Base-by-base conservation (phyloP, 2,329 filamentous ascomycete genomes). In the Pyrenochaeta sp. region DNA sequence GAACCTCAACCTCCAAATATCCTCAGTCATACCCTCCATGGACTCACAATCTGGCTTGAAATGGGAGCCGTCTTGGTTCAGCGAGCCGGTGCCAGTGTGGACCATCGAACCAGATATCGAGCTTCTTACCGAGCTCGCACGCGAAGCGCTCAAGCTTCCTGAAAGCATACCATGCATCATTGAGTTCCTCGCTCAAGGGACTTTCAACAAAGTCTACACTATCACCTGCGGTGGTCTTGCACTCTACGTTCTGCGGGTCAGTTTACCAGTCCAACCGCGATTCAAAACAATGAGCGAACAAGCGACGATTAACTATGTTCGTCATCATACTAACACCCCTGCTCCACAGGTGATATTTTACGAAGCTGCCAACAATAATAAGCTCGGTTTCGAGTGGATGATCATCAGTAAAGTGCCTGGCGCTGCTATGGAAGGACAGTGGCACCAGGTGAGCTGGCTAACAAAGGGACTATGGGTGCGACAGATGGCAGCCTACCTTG, bases 181-280 rank as follows among this genome's bases (percentile, higher is more conserved):
- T 15, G 20, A 45, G 5, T 57, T 58, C 33, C 33, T 60, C 10
- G 58, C 55, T 2, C 23, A 61, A 33, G 61, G 54, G 4, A 4
- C 51, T 2, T 54, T 55, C 36, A 63, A 55, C 39, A 64, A 58
- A 21, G 42, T 56, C 17, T 67, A 63, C 51, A 54, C 48, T 3
- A 31, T 59, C 1, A 17, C 31, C 18, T 35, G 14, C 14, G 36
- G 17, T 3, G 37, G 48, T 21, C 23, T 31, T 17, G 33, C 21
- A 14, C 21, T n/a, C 1, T 51, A 39, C 53, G 82, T 71, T 17
- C 49, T 72, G 52, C 66, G 68, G 27, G 54, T 66, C 23, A 29
- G 51, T 2, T 40, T 69, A 4, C 64, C 68, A 0, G 57, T 63
- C 4, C 46, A 61, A 7, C 68, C 68, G 7, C 48, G 39, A 9